Conservation (phyloP, 768 basidiomycete species). For the Lactifluus piperatus region DNA sequence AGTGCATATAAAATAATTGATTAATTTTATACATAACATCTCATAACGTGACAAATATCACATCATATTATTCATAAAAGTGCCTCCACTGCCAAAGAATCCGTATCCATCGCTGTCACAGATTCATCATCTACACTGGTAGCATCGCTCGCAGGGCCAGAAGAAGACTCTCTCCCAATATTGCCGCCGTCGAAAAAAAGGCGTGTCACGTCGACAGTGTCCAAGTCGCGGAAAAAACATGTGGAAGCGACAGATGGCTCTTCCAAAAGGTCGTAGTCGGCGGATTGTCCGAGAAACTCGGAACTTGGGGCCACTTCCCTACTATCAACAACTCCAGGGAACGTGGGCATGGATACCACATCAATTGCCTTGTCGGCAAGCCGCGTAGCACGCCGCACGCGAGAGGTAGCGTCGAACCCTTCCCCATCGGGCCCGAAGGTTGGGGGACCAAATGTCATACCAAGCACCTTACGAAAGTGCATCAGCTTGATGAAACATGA, state of each 20-base stretch:
- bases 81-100: constrained; percentile 1
- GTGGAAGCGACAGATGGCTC: background rate
- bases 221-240: background rate
- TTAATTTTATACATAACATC: too few species aligned
- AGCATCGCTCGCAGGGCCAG: background rate
- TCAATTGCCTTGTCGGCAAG: constrained; percentile 2
- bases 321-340: background rate
- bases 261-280: constrained; percentile 8
- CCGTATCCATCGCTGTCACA: background rate
- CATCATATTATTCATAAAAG: background rate
- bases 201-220: background rate
- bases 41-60: background rate
- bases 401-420: background rate
- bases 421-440: background rate
- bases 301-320: background rate
- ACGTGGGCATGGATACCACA: background rate
- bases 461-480: background rate
- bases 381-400: background rate
- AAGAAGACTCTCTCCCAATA: background rate
- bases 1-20: background rate
- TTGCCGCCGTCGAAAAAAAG: background rate
- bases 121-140: background rate
- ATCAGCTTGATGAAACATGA: background rate
- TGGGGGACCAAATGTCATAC: constrained; percentile 8
- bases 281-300: background rate